Evolutionary conservation across 345 rosid species (phyloP).

Genomic region (Brassica carinata): DNA sequence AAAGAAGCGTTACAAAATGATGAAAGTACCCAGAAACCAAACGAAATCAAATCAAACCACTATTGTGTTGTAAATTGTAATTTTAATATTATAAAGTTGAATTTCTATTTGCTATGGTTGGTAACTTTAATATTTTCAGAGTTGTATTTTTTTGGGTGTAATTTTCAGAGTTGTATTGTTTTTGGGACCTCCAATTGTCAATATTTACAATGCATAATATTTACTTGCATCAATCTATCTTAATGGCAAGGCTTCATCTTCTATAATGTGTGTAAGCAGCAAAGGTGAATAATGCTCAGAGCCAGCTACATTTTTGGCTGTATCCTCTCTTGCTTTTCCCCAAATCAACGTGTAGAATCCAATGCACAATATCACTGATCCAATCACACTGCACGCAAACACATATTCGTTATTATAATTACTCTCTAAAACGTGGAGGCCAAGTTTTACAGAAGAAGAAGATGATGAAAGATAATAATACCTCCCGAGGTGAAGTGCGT

Average conservation of each 20-base stretch:
- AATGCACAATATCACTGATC: constrained; percentile 27
- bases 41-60: neutral
- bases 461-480: neutral
- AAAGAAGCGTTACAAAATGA: neutral
- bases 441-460: neutral
- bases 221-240: neutral
- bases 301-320: constrained; percentile 2
- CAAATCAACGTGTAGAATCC: constrained; percentile 27
- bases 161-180: neutral
- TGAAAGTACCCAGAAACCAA: neutral
- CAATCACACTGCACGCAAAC: constrained; percentile 23
- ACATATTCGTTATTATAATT: neutral
- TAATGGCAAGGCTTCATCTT: constrained; percentile 2
- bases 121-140: neutral
- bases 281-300: constrained; percentile 8
- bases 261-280: neutral
- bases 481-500: constrained; percentile 44
- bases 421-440: neutral
- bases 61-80: neutral
- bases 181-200: neutral
- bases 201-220: constrained; percentile 3
- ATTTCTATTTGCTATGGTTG: neutral
- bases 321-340: constrained; percentile 43
- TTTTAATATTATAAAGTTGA: neutral
- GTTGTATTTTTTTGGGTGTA: neutral